Conservation (phyloP, 371 early-diverging fungal genomes). For the Mucor piriformis region DNA sequence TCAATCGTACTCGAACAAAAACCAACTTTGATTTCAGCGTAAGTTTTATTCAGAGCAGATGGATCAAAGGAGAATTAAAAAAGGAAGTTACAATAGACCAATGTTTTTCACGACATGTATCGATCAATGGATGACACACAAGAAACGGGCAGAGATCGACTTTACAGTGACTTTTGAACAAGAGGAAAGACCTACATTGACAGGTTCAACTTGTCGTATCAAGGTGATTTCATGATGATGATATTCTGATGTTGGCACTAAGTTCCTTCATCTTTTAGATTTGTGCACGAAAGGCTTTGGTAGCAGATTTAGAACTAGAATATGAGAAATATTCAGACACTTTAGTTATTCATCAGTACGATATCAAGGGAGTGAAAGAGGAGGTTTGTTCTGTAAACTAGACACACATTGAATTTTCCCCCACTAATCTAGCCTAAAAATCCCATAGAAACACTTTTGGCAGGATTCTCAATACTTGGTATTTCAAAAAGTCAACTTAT, state of each 20-base stretch:
- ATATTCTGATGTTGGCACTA: no score
- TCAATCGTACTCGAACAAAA: conserved; percentile 22
- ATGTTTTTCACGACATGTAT: conserved; percentile 32
- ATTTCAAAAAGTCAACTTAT: conserved; percentile 42
- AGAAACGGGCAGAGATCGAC: conserved; percentile 25
- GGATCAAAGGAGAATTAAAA: neutral
- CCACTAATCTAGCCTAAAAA: no score
- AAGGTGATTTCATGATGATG: conserved; percentile 21
- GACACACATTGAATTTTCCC: no score
- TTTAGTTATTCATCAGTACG: conserved; percentile 40
- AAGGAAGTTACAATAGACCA: conserved; percentile 10
- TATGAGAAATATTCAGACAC: conserved; percentile 33
- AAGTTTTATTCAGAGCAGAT: neutral
- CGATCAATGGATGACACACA: conserved; percentile 32
- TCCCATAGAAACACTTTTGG: conserved; percentile 19
- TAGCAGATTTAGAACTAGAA: conserved; percentile 36
- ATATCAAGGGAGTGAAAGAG: conserved; percentile 42
- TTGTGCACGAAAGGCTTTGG: conserved; percentile 31
- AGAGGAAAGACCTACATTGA: conserved; percentile 29
- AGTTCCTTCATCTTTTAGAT: no score
- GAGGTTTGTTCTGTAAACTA: conserved; percentile 40
- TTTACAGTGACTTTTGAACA: conserved; percentile 18
- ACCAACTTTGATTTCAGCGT: conserved; percentile 17
- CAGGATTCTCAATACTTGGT: conserved; percentile 40
- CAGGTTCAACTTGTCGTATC: conserved; percentile 40